Base-by-base conservation (phyloP, 768 basidiomycete species). In the Tulasnella calospora region DNA sequence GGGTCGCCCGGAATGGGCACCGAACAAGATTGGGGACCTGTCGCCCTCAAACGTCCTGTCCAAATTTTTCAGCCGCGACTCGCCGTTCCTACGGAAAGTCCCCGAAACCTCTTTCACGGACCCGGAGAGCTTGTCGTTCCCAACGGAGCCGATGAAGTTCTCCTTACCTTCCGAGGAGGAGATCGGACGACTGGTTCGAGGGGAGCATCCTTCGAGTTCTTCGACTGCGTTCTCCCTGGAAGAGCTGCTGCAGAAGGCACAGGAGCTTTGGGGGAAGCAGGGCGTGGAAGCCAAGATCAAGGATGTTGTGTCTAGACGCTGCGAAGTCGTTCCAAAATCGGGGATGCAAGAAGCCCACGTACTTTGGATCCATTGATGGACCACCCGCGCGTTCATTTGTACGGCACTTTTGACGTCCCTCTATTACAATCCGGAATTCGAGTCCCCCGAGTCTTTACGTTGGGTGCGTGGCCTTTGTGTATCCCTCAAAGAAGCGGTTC, bases 101-200 rank as follows among this genome's bases (percentile, higher is more conserved):
- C 90, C 90, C 19, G 81, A 81, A 47, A 82, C 91, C 36, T 84
- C 85, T 35, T 81, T 89, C 40, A 84, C 88, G 35, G 83, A 86
- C 79, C 35, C 80, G 79, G 77, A 79, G 76, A 77, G 78, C 80
- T 71, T 67, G 23, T 35, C 67, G 17, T 78, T 36, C 19, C 33
- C 74, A 35, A 79, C 82, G 74, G 79, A 85, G 80, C 30, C 84
- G 78, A 86, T 86, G 85, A 80, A 81, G 46, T 87, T 87, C 81
- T 89, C 89, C 76, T 86, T 99, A 70, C 97, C 96, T 0, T 89
- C 90, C 19, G 96, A 99, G 83, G 84, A 86, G 61, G 90, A 91
- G 81, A 91, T 99, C 80, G 86, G 88, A 69, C 84, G 87, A 23
- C 84, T 92, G 55, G 91, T 98, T 57, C 87, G 84, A 80, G 91